Evolutionary conservation across 352 stramenopile genomes (phyloP).

Genomic region (Paralagenidium karlingii): DNA sequence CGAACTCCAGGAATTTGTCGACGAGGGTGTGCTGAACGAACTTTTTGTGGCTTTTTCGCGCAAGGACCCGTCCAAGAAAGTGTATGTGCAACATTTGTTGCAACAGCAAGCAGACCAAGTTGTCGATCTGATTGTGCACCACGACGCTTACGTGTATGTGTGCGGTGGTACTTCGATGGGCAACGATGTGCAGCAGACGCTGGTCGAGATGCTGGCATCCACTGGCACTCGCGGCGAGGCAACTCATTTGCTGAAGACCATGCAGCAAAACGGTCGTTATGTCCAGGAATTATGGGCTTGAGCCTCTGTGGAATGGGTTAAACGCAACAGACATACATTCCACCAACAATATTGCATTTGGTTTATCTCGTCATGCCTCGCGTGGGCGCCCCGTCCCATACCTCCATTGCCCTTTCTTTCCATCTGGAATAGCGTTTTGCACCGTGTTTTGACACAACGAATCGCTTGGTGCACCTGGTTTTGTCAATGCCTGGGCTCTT

Average conservation of each 20-base stretch:
- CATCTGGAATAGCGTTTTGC: too few relatives aligned
- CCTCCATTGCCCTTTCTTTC: too few relatives aligned
- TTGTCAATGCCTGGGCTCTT: too few relatives aligned
- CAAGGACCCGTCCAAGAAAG: slow-evolving; percentile 82
- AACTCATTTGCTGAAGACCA: slow-evolving; percentile 73
- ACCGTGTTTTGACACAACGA: too few relatives aligned
- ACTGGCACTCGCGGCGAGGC: slow-evolving; percentile 47
- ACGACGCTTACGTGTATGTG: slow-evolving; percentile 92
- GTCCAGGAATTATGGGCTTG: slow-evolving; percentile 94
- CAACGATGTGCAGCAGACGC: slow-evolving; percentile 90
- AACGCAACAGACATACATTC: too few relatives aligned
- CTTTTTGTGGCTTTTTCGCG: slow-evolving; percentile 94
- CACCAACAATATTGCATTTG: too few relatives aligned
- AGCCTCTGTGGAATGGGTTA: too few relatives aligned
- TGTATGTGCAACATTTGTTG: slow-evolving; percentile 98
- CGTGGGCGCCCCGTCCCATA: too few relatives aligned
- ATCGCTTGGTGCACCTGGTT: too few relatives aligned
- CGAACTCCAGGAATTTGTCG: slow-evolving; percentile 83
- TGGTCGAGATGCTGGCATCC: slow-evolving; percentile 72
- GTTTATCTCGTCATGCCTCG: too few relatives aligned
- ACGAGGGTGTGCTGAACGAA: slow-evolving; percentile 77
- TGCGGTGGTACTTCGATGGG: slow-evolving; percentile 97
- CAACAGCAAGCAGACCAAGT: slow-evolving; percentile 47
- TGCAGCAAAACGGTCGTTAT: slow-evolving; percentile 85
- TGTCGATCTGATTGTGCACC: slow-evolving; percentile 41